Evolutionary conservation across 768 basidiomycete genomes (phyloP).

Genomic region (Phaffia australis): DNA sequence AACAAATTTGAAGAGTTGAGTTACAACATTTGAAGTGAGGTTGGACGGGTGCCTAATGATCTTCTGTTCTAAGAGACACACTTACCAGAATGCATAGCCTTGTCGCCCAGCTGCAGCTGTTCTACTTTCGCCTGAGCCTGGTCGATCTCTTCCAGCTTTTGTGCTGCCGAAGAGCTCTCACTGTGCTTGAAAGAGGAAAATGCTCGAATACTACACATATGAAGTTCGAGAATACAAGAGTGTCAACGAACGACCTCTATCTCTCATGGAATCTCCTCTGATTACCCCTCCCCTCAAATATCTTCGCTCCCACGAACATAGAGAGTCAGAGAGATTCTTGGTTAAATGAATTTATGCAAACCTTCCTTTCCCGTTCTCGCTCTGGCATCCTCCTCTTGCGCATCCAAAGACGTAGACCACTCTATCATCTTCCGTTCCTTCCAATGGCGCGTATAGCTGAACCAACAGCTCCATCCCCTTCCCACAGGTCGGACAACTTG

Average conservation of each 20-base stretch:
- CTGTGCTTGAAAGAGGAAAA: slow-evolving; percentile 69
- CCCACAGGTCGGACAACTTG: slow-evolving; percentile 60
- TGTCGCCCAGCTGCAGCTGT: slow-evolving; percentile 26
- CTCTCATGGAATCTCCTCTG: not conserved
- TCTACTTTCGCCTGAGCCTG: slow-evolving; percentile 30
- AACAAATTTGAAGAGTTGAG: not conserved
- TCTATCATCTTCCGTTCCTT: slow-evolving; percentile 72
- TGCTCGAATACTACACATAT: slow-evolving; percentile 54
- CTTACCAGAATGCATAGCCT: slow-evolving; percentile 8
- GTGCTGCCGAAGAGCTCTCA: slow-evolving; percentile 52
- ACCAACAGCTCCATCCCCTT: slow-evolving; percentile 68
- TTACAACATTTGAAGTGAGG: not conserved
- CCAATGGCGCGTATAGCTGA: slow-evolving; percentile 84
- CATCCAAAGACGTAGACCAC: slow-evolving; percentile 81
- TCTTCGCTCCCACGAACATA: no score
- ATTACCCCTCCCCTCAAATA: not conserved
- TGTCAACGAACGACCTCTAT: not conserved
- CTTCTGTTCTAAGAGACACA: not conserved
- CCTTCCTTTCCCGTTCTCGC: slow-evolving; percentile 63
- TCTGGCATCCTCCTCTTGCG: slow-evolving; percentile 56
- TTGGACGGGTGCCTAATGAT: not conserved
- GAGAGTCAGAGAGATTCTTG: not conserved
- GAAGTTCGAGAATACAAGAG: not conserved
- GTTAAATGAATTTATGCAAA: slow-evolving; percentile 10
- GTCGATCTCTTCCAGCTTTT: slow-evolving; percentile 26